Evolutionary conservation across 306 rosid genomes (phyloP).

Genomic region (Argentina anserina): DNA sequence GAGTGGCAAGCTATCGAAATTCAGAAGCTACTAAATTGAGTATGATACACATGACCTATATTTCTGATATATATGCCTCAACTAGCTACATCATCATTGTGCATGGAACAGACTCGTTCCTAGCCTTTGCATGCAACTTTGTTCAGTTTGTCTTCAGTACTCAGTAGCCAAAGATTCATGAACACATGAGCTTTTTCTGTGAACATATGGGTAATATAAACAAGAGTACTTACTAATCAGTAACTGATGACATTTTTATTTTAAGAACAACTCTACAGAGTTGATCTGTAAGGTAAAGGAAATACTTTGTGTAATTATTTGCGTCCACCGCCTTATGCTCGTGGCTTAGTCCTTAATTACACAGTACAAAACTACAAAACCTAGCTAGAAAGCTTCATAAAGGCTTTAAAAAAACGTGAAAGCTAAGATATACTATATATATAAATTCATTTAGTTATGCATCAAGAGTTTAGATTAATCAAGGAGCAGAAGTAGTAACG

Average conservation of each 20-base stretch:
- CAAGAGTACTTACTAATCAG: background rate
- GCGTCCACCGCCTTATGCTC: background rate
- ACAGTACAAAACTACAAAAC: background rate
- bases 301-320: background rate
- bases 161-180: constrained; percentile 82
- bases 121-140: constrained; percentile 85
- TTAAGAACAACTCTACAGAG: background rate
- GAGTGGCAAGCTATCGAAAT: background rate
- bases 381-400: background rate
- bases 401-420: background rate
- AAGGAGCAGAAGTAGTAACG: background rate
- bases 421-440: background rate
- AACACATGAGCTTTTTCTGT: constrained; percentile 70
- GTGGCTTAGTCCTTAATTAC: background rate
- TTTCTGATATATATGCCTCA: constrained; percentile 58
- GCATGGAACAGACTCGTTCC: constrained; percentile 69
- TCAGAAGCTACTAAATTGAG: background rate
- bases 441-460: background rate
- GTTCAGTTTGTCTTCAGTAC: constrained; percentile 92
- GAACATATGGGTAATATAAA: constrained; percentile 3
- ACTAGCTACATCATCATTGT: constrained; percentile 37
- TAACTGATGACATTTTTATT: no score
- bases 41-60: no score
- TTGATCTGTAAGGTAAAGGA: background rate
- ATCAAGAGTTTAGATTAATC: background rate